Base-by-base conservation (phyloP, 1,284 basidiomycete genomes). In the Waitea zeae region DNA sequence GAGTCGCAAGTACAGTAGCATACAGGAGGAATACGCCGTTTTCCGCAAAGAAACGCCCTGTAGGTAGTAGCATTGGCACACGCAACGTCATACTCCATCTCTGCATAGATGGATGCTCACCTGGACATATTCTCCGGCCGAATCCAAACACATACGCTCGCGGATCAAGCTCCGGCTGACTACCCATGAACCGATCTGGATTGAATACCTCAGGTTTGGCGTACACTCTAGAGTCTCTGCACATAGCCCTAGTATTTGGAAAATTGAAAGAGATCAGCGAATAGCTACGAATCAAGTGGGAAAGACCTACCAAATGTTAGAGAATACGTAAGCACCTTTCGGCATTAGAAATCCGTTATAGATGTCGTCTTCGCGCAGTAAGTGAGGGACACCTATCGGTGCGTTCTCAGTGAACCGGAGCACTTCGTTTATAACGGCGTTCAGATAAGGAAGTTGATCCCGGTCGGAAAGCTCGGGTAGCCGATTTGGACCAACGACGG, bases 381-480 rank as follows among this genome's bases (percentile, higher is more conserved):
- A 29, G 24, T 47, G 47, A 12, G 45, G 46, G 4, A 47, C 15
- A 9, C 36, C 44, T 5, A 41, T 18, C 3, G 44, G 46, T 11
- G 37, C 36, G n/a, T 35, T 34, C 4, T 44, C 43, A 4, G 41
- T 33, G 27, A 38, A 42, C 1, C 46, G 41, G 13, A 42, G 37
- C 31, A 54, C 51, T 43, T 63, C 61, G 35, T 55, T 51, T 7
- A 60, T 48, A 3, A 57, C 31, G 1, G 55, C 56, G 13, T 48
- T 40, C 17, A 56, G 38, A 40, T 58, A 61, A 0, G 56, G 54
- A 17, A 61, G 38, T 5, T 43, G 39, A 3, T 42, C 39, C 7
- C 51, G 34, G 37, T 64, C 59, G 2, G 46, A 45, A 14, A 55
- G 43, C 3, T 40, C 44, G 0, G 61, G 61, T 7, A 52, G 24